phyloP scores from a whole-genome alignment of 306 rosid genomes.

The Dalbergia cochinchinensis region DNA sequence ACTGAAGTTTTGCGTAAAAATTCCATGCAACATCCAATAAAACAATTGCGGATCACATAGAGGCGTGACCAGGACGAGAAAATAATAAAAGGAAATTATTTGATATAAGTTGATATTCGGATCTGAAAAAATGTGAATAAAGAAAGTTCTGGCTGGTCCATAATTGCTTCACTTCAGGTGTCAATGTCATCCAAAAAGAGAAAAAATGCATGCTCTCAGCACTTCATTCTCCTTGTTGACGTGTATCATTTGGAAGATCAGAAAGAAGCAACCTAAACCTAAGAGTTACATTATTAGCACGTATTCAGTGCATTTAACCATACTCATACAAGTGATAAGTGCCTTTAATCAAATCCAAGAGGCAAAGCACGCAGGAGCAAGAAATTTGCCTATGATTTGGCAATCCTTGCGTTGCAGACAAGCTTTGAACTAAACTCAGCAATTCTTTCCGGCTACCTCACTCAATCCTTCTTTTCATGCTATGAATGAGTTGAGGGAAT shows the following conservation, averaged over 20 bases:
- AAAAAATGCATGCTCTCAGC: too few relatives aligned
- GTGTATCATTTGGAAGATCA: neutral
- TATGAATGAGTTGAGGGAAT: too few relatives aligned
- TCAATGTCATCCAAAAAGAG: too few relatives aligned
- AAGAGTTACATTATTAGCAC: neutral
- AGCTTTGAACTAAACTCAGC: neutral
- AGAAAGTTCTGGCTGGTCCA: too few relatives aligned
- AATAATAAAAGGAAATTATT: too few relatives aligned
- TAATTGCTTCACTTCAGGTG: too few relatives aligned
- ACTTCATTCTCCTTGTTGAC: neutral
- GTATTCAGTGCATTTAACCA: neutral
- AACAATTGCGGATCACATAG: neutral
- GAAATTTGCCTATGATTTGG: neutral
- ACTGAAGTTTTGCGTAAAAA: neutral
- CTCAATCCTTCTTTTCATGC: too few relatives aligned
- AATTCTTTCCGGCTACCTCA: neutral
- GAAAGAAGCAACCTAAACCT: too few relatives aligned
- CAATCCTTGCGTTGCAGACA: neutral
- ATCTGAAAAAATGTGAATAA: neutral
- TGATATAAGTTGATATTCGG: too few relatives aligned
- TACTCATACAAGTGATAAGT: conserved; percentile 17
- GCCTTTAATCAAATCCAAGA: conserved; percentile 8
- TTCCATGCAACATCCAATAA: neutral
- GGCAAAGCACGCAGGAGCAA: neutral
- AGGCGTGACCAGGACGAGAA: neutral